Base-by-base conservation (phyloP, 345 rosid genomes). In the Salix suchowensis region DNA sequence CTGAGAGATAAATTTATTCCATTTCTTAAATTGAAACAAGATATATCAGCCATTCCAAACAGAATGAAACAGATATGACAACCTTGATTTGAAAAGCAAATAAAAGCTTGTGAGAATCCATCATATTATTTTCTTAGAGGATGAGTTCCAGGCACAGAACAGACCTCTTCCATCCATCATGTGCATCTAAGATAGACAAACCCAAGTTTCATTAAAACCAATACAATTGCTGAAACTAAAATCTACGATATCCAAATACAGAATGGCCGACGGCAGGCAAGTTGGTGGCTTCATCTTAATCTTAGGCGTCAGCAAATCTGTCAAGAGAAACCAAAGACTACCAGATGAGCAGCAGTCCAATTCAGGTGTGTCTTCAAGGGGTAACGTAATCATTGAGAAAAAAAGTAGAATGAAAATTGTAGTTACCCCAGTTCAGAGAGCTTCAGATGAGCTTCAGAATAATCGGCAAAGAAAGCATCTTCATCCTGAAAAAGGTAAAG, bases 381-480 rank as follows among this genome's bases (percentile, higher is more conserved):
- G 6, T 6, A n/a, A 36, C 30, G 5, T 19, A 2, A n/a, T 12
- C 10, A 24, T 10, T 34, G 7, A 36, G 5, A 2, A n/a, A n/a
- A 6, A 6, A 32, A 14, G 4, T 36, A 13, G 10, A 0, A 11
- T 24, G 42, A 6, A 73, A 42, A 5, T 4, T 18, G 19, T 0
- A 7, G 37, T 80, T 89, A 95, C 99, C 99, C 99, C 10, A 96
- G 94, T 89, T 96, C 99, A 0, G 99, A 93, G 73, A 96, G 97
- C 88, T 86, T 93, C 80, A 91, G 37, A 79, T 92, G 98, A 16
- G 98, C 89, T 71, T 89, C 98, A 0, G 95, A 55, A 50, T 93
- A 96, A 77, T 96, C 99, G 6, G 71, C 92, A 66, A 93, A 96
- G 82, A 96, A 96, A 21, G 92, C 95, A 23, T 96, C 99, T 81